Base-by-base conservation (phyloP, 495 filamentous ascomycete genomes). In the Aspergillus avenaceus region DNA sequence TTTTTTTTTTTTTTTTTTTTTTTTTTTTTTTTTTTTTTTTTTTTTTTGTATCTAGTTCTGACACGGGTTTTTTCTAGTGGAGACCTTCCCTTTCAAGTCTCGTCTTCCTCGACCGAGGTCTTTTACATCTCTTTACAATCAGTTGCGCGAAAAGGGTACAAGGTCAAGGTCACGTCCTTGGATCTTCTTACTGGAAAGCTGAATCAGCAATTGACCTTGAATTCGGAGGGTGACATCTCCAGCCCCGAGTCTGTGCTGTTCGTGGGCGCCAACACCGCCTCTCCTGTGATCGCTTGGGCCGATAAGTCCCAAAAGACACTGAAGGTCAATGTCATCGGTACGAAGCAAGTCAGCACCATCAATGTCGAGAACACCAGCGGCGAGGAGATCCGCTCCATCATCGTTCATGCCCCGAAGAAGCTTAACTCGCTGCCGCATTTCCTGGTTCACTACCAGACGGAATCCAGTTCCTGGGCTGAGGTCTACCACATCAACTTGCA, bases 201-300 rank as follows among this genome's bases (percentile, higher is more conserved):
- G 58, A 66, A 73, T 26, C 77, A 85, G 36, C 83, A 90, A 52
- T 70, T 84, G 42, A 73, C 74, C 4, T 66, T 96, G 45, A 84
- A 77, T 45, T 80, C 87, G 5, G 91, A 95, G 52, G 77, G 66
- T 34, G 90, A 95, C 52, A 76, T 95, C 2, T 69, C 81, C 25
- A 70, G 71, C 7, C 72, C 77, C 3, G 80, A 87, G 22, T 83
- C 83, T 41, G 82, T 96, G 37, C 73, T 92, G 41, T 85, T 87
- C 60, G 87, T 91, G 8, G 91, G 90, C 47, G 82, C 85, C 5
- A 93, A 91, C 62, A 85, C 84, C n/a, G 88, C 84, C 3, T 81
- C 85, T 7, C 89, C 91, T 2, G 75, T 96, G 42, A 81, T 96
- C 42, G 82, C 84, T 12, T 96, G 90, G 90, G 79, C 87, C 3